A percentile compares a stretch with the other conserved stretches of the same genome.
Conservation (phyloP, 345 rosid species). For the Gossypium anomalum region DNA sequence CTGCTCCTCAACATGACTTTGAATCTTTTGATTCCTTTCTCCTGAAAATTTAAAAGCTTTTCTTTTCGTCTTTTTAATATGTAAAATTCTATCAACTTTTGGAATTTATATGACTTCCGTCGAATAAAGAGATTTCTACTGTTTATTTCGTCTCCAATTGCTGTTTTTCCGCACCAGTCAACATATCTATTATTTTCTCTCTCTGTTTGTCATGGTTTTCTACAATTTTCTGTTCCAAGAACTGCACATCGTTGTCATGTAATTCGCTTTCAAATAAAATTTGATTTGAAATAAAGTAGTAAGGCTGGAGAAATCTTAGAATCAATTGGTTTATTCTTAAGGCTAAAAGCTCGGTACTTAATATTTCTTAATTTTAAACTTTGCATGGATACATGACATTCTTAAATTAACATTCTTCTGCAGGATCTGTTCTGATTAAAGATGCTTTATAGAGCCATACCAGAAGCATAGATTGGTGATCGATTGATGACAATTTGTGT, state of each 20-base stretch:
- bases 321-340: not conserved
- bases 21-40: not conserved
- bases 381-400: not conserved
- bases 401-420: not conserved
- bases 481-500: conserved; percentile 8
- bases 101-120: not conserved
- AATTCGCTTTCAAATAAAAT: not conserved
- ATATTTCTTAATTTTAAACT: not conserved
- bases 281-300: not conserved
- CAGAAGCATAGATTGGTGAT: not conserved
- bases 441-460: conserved; percentile 5
- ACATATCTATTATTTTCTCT: not conserved
- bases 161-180: not conserved
- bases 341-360: not conserved
- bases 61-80: not conserved
- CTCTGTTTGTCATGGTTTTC: not conserved
- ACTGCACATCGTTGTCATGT: not conserved
- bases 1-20: not conserved
- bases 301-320: not conserved
- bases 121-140: not conserved
- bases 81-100: not conserved
- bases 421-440: not conserved
- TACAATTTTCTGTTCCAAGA: conserved; percentile 2
- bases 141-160: not conserved
- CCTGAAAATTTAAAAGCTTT: not conserved